Conservation (phyloP, 2,329 filamentous ascomycete genomes). For the Didymellaceae sp. region DNA sequence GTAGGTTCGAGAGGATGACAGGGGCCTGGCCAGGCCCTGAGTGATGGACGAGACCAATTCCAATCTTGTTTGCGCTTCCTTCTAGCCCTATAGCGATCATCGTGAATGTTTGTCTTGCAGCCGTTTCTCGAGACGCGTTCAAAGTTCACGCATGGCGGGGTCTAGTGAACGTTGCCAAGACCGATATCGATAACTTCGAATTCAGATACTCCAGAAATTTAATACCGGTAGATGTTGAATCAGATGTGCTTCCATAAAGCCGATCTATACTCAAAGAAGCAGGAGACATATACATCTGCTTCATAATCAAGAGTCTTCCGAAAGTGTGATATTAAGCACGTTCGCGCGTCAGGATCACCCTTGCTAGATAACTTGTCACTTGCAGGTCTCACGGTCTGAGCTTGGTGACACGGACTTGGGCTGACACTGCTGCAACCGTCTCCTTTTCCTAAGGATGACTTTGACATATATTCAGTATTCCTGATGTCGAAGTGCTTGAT, state of each 20-base stretch:
- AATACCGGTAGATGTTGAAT: too few relatives aligned
- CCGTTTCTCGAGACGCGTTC: conserved; percentile 14
- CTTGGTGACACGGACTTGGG: conserved; percentile 10
- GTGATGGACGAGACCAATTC: conserved; percentile 90
- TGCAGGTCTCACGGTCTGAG: conserved; percentile 6
- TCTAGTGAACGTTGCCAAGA: conserved; percentile 15
- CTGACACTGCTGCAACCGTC: conserved; percentile 10
- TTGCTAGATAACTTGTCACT: conserved; percentile 2
- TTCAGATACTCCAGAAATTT: too few relatives aligned
- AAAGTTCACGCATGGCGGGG: conserved; percentile 28
- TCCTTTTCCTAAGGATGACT: background rate
- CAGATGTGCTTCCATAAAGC: too few relatives aligned
- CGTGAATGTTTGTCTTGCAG: conserved; percentile 19
- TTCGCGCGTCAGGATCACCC: background rate
- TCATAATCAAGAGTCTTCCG: too few relatives aligned
- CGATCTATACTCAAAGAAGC: too few relatives aligned
- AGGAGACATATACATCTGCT: too few relatives aligned
- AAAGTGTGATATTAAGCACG: background rate
- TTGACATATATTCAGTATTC: background rate
- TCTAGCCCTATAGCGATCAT: conserved; percentile 79
- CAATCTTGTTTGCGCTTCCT: conserved; percentile 97
- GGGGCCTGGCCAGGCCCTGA: conserved; percentile 55
- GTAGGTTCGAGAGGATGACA: conserved; percentile 84
- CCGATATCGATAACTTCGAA: conserved; percentile 25
- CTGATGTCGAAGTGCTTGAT: background rate